Conservation (phyloP, 2,329 filamentous ascomycete genomes). For the Cladophialophora exuberans region DNA sequence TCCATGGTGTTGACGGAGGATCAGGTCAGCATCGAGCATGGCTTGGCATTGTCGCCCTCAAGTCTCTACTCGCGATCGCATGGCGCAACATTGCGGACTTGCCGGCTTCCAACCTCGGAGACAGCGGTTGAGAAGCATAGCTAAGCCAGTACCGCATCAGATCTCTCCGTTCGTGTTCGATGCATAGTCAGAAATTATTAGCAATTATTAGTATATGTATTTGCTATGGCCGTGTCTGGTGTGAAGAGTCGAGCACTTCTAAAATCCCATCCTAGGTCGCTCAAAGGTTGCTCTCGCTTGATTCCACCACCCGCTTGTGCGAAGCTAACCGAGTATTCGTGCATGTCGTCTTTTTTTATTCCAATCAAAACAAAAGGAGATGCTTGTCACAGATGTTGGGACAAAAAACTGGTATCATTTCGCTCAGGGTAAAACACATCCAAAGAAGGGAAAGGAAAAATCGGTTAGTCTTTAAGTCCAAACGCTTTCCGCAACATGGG, state of each 20-base stretch:
- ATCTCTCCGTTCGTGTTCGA: neutral
- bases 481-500: slow-evolving; percentile 49
- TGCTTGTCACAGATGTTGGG: slow-evolving; percentile 3
- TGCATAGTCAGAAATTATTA: neutral
- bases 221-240: neutral
- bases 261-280: slow-evolving; percentile 4
- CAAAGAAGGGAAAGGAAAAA: neutral
- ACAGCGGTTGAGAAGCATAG: neutral
- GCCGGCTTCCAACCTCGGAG: neutral
- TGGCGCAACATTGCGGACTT: neutral
- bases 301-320: neutral
- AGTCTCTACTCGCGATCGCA: neutral
- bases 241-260: slow-evolving; percentile 4
- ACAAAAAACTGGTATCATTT: slow-evolving; percentile 18
- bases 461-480: slow-evolving; percentile 41
- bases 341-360: slow-evolving; percentile 5
- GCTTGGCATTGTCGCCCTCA: neutral
- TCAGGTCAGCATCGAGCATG: neutral
- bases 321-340: too few relatives aligned
- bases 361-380: slow-evolving; percentile 5
- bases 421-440: neutral
- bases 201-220: slow-evolving; percentile 14
- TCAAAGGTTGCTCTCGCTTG: neutral
- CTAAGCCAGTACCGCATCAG: too few relatives aligned
- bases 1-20: neutral